Evolutionary conservation across 805 yeast genomes (phyloP).

Genomic region (Metschnikowia shivogae): DNA sequence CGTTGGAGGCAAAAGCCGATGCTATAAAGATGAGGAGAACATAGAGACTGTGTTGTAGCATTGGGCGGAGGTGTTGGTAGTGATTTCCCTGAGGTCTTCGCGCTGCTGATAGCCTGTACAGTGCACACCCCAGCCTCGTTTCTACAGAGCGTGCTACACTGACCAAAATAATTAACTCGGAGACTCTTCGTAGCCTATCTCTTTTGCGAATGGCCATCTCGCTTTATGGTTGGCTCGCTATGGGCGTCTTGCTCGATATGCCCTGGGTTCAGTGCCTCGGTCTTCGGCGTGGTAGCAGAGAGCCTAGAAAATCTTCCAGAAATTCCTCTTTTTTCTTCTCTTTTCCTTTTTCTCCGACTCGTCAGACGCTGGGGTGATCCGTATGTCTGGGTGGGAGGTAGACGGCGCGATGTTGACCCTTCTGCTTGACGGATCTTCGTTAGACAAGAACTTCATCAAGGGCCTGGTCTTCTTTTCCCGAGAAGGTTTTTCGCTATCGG

Average conservation of each 20-base stretch:
- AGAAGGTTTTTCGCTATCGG: constrained; percentile 14
- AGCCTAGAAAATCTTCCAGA: constrained; percentile 31
- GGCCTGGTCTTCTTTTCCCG: constrained; percentile 13
- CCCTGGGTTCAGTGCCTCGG: background rate
- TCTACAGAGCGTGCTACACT: too few species aligned
- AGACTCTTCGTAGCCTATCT: too few species aligned
- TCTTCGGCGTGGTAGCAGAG: background rate
- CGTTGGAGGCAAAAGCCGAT: background rate
- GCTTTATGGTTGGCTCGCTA: too few species aligned
- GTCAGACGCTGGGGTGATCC: constrained; percentile 8
- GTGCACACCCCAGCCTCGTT: too few species aligned
- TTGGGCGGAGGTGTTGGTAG: background rate
- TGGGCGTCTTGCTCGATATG: background rate
- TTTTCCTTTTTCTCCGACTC: constrained; percentile 19
- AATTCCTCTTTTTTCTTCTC: constrained; percentile 27
- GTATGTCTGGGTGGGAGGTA: constrained; percentile 38
- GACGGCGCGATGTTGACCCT: constrained; percentile 30
- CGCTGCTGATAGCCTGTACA: constrained; percentile 2
- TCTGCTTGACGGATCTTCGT: constrained; percentile 25
- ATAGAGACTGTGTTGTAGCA: background rate
- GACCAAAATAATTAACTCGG: too few species aligned
- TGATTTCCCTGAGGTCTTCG: background rate
- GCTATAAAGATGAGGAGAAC: background rate
- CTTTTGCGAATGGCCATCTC: too few species aligned
- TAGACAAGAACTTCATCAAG: constrained; percentile 35